These are phyloP conservation scores for Luffa acutangula DNA, from an alignment of 306 rosid species.

Conservation along the genomic window DNA sequence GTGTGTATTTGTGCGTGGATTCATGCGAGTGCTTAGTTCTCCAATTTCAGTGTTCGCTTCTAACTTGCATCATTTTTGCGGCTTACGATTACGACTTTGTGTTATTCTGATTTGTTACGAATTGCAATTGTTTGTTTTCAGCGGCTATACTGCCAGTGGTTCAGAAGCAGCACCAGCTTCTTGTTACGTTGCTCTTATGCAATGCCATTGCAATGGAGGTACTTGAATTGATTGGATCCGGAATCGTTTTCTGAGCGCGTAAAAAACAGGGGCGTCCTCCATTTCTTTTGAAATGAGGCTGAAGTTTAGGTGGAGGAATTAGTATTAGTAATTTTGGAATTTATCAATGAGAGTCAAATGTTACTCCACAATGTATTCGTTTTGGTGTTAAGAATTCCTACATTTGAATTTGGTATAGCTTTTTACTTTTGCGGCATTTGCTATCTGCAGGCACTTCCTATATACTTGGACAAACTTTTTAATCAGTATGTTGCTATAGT, in stretches of 20 bases:
- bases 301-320: not conserved
- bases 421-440: slow-evolving; percentile 16
- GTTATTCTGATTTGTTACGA: not conserved
- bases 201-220: slow-evolving; percentile 96
- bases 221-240: slow-evolving; percentile 11
- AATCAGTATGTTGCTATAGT: slow-evolving; percentile 77
- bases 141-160: slow-evolving; percentile 88
- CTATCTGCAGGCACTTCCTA: slow-evolving; percentile 79
- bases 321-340: not conserved
- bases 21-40: not conserved
- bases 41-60: not conserved
- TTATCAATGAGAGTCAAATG: not conserved
- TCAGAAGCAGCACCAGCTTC: slow-evolving; percentile 92
- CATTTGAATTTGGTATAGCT: slow-evolving; percentile 8
- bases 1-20: no score
- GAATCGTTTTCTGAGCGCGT: not conserved
- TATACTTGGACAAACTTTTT: slow-evolving; percentile 81
- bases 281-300: not conserved
- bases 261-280: not conserved
- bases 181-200: slow-evolving; percentile 86
- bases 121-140: slow-evolving; percentile 17
- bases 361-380: not conserved
- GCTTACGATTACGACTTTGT: not conserved
- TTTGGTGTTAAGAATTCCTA: not conserved
- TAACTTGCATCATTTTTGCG: not conserved